Base-by-base conservation (phyloP, 2,329 filamentous ascomycete species). In the Sclerotinia sclerotiorum region DNA sequence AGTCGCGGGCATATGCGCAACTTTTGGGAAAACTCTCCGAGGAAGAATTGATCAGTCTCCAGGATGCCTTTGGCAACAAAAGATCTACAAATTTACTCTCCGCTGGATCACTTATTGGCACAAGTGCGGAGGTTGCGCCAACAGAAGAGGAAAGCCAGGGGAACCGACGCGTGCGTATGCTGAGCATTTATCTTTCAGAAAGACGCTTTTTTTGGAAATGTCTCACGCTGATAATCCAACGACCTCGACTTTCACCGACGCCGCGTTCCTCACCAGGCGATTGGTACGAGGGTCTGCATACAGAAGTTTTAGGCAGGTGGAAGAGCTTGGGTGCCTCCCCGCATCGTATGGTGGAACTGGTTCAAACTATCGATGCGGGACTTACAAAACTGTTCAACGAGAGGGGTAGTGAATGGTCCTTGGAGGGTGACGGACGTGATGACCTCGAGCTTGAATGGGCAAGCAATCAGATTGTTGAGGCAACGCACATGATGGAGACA, bases 1-100 rank as follows among this genome's bases (percentile, higher is more conserved):
- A 98, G 80, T 87, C 86, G 72, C 87, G 93, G 48, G 83, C 93
- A n/a, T 84, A 87, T n/a, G 84, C 84, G 57, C 89, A 93, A 74
- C 84, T 97, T 1, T 83, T 88, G 54, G 86, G 85, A 19, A 87
- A 88, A 1, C 87, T 94, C 68, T 93, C 92, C 0, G 88, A 89
- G 58, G 92, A 95, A 73, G 92, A 96, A 81, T 83, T 88, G 21
- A 84, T 88, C 68, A 93, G 92, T 74, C 81, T 96, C 57, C 88
- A 91, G 74, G 90, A 91, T 74, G 90, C 90, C 21, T 86, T 90
- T 17, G 90, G 90, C 27, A 83, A 87, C 39, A 86, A 85, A 69
- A 89, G 87, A 71, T 82, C 84, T 76, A 81, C 88, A 72, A 81
- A 84, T 76, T 79, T 92, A 76, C 76, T 87, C 72, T 80, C 85